Conservation (phyloP, 23 red algal genomes). For the Gracilaria gracilis region DNA sequence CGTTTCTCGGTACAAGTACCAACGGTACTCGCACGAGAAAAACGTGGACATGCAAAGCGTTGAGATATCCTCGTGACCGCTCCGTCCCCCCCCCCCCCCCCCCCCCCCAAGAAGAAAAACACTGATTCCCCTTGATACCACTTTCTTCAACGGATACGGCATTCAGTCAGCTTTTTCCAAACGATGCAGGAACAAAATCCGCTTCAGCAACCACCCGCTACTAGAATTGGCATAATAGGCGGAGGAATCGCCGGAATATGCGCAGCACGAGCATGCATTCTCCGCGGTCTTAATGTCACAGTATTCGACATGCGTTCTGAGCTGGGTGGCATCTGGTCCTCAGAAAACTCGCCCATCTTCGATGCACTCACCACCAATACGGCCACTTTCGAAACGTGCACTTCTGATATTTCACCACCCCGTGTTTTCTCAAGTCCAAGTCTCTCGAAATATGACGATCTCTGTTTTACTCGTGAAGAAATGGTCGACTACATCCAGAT, state of each 20-base stretch:
- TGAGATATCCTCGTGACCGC: too few species aligned
- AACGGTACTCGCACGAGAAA: too few species aligned
- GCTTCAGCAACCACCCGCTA: not conserved
- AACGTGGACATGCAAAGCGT: too few species aligned
- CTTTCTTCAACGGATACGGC: not conserved
- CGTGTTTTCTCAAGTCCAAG: not conserved
- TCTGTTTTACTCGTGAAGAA: slow-evolving; percentile 17
- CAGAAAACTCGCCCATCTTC: slow-evolving; percentile 37
- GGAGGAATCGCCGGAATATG: slow-evolving; percentile 39
- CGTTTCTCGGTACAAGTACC: too few species aligned
- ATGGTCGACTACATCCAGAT: slow-evolving; percentile 10
- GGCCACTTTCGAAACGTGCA: slow-evolving; percentile 18
- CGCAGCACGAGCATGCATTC: slow-evolving; percentile 41
- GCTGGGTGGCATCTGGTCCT: slow-evolving; percentile 32
- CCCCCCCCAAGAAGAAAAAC: too few species aligned
- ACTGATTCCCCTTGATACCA: too few species aligned
- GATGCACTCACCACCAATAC: slow-evolving; percentile 52
- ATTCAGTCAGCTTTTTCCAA: not conserved
- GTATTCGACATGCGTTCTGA: slow-evolving; percentile 20
- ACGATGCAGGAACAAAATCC: not conserved
- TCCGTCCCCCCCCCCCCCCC: too few species aligned
- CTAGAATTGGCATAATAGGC: slow-evolving; percentile 19
- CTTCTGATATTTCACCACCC: slow-evolving; percentile 22
- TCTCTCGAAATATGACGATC: slow-evolving; percentile 4
- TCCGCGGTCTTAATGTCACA: slow-evolving; percentile 12